These are phyloP conservation scores for Ambrosia hybrid DNA, from an alignment of 140 eudicot genomes.

Conservation along the genomic window DNA sequence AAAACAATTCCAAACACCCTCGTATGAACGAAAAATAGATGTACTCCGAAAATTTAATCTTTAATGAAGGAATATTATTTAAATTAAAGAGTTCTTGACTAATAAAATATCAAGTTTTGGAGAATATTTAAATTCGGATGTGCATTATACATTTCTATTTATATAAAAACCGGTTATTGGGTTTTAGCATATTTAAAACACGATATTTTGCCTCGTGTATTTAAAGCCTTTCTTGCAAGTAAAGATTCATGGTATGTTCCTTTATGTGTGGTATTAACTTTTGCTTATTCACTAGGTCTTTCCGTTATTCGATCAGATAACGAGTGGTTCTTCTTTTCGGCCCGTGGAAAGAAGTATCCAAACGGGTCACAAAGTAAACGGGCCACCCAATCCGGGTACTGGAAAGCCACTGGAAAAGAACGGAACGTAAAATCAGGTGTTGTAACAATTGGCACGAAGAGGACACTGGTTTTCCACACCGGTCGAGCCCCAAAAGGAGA, in stretches of 20 bases:
- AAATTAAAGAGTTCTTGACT: background rate
- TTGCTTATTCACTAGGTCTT: slow-evolving; percentile 47
- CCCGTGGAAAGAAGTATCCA: slow-evolving; percentile 91
- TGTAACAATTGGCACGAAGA: slow-evolving; percentile 65
- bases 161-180: background rate
- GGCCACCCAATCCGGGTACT: slow-evolving; percentile 76
- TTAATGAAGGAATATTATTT: background rate
- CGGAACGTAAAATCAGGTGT: slow-evolving; percentile 70
- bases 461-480: slow-evolving; percentile 84
- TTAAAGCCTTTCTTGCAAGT: slow-evolving; percentile 27
- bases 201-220: slow-evolving; percentile 4
- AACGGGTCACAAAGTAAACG: slow-evolving; percentile 89
- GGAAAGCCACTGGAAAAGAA: slow-evolving; percentile 97
- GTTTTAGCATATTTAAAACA: slow-evolving; percentile 24
- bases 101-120: no score
- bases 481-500: slow-evolving; percentile 95
- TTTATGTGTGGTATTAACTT: background rate
- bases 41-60: background rate
- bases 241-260: slow-evolving; percentile 4
- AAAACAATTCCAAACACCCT: background rate
- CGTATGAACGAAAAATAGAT: no score
- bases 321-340: slow-evolving; percentile 93
- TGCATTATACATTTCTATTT: background rate
- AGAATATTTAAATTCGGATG: background rate
- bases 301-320: slow-evolving; percentile 67